Percentiles rank a stretch among this genome's conserved stretches.
phyloP scores from a whole-genome alignment of 1,284 basidiomycete species.

The Farysia itapuensis region DNA sequence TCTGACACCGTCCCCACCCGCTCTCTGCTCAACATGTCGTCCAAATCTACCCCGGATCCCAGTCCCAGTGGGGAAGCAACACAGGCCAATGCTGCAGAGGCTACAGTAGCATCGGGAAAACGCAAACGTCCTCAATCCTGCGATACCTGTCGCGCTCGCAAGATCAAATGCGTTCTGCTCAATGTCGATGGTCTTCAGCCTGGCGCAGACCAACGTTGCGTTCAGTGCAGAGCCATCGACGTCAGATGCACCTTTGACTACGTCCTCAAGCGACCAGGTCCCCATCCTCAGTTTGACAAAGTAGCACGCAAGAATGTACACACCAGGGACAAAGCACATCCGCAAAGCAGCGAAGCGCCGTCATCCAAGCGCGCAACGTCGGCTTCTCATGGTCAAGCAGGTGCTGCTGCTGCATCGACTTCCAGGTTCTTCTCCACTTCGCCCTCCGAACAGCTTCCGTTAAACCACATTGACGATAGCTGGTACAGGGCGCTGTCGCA shows the following conservation, averaged over 20 bases:
- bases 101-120: too few species aligned
- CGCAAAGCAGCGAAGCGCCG: background rate
- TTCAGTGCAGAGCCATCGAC: conserved; percentile 40
- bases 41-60: too few species aligned
- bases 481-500: conserved; percentile 22
- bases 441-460: too few species aligned
- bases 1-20: too few species aligned
- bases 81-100: too few species aligned
- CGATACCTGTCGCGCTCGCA: conserved; percentile 40
- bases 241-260: conserved; percentile 43
- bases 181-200: conserved; percentile 30
- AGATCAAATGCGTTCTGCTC: conserved; percentile 42
- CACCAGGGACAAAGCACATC: conserved; percentile 7
- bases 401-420: background rate
- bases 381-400: conserved; percentile 1
- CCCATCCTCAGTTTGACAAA: conserved; percentile 37
- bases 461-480: too few species aligned
- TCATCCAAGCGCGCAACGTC: background rate
- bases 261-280: conserved; percentile 37
- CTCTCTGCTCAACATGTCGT: too few species aligned
- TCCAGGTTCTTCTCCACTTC: too few species aligned
- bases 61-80: too few species aligned
- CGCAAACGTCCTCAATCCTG: conserved; percentile 43
- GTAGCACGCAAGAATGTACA: conserved; percentile 21
- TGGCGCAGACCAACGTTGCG: conserved; percentile 24